Percentiles rank a stretch among this genome's conserved stretches.
phyloP scores from a whole-genome alignment of 257 asterid species.

The Lantana camara region DNA sequence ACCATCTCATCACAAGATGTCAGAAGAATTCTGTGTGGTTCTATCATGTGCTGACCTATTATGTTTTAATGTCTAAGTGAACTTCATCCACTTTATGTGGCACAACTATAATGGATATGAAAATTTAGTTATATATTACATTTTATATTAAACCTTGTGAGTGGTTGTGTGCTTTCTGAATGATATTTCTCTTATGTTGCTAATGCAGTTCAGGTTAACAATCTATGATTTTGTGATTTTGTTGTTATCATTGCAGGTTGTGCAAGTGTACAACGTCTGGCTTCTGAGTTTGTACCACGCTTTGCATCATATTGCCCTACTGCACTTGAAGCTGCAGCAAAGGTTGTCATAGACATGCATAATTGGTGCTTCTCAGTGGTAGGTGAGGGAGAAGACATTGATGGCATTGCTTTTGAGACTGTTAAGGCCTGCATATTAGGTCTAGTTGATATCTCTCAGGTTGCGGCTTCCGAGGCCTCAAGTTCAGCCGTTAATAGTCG shows the following conservation, averaged over 20 bases:
- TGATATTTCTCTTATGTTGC: slow-evolving; percentile 15
- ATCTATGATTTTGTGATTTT: neutral
- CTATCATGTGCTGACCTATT: neutral
- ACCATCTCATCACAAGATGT: neutral
- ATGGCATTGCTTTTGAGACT: slow-evolving; percentile 77
- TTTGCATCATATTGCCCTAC: slow-evolving; percentile 74
- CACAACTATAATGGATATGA: slow-evolving; percentile 10
- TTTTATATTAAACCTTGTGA: slow-evolving; percentile 12
- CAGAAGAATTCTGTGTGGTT: neutral
- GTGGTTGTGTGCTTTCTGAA: neutral
- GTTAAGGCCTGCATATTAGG: slow-evolving; percentile 81
- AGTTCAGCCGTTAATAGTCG: slow-evolving; percentile 61
- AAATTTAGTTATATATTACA: slow-evolving; percentile 6
- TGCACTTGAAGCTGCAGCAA: slow-evolving; percentile 84
- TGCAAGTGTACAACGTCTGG: slow-evolving; percentile 65
- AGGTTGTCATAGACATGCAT: slow-evolving; percentile 61
- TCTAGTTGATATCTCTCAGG: slow-evolving; percentile 65
- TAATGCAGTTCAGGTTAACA: neutral
- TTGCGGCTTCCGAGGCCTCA: slow-evolving; percentile 58
- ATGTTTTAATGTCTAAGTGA: slow-evolving; percentile 9
- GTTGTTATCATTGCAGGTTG: slow-evolving; percentile 56
- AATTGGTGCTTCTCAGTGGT: slow-evolving; percentile 54
- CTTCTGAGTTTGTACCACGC: slow-evolving; percentile 73
- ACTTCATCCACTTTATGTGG: neutral
- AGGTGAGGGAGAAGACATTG: slow-evolving; percentile 64